Evolutionary conservation across 805 yeast species (phyloP), one percentile per base, ranked within the genome.

Genomic region (Pichia membranifaciens): DNA sequence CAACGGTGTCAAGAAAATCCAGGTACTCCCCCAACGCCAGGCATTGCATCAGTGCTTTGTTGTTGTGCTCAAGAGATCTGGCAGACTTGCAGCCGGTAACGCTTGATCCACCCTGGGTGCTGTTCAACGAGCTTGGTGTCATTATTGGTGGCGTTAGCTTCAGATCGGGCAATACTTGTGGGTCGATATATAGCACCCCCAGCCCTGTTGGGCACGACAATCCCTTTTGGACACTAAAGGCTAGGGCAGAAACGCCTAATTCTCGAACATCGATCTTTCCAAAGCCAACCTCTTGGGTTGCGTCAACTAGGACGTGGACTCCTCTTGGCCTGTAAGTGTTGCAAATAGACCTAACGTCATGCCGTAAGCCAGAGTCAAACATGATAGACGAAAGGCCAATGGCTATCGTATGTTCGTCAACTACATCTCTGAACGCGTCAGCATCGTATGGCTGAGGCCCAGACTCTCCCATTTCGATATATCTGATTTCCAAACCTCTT

Each of bases 211-310:
- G 29, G 29, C 29, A 25, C 10, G 29, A 25, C 29, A 25, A 25
- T 7, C 29, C 29, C 10, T 25, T 25, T 25, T 25, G 29, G 10
- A 25, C 29, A 37, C 28, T 7, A 36, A 18, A 13, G 41, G 41
- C 18, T 40, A 41, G 2, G 18, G 22, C 15, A 25, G 21, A 7
- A n/a, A 38, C 41, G 5, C 41, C 41, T 22, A 44, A 29, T 3
- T 48, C 34, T 25, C 34, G 17, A 22, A 44, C 45, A 41, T 51
- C 41, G 9, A 48, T 32, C 16, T 38, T 37, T 16, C 44, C 41
- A 13, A 45, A 48, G 4, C 45, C 53, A 12, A 44, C 41, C 21
- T 51, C 51, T 31, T 51, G 53, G 10, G 49, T 47, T 10, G 44
- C 29, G 38, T 51, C 51, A 5, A 45, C 47, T n/a, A 48, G 28